phyloP scores from a whole-genome alignment of 2,329 filamentous ascomycete genomes.

The Verticillium isaacii region DNA sequence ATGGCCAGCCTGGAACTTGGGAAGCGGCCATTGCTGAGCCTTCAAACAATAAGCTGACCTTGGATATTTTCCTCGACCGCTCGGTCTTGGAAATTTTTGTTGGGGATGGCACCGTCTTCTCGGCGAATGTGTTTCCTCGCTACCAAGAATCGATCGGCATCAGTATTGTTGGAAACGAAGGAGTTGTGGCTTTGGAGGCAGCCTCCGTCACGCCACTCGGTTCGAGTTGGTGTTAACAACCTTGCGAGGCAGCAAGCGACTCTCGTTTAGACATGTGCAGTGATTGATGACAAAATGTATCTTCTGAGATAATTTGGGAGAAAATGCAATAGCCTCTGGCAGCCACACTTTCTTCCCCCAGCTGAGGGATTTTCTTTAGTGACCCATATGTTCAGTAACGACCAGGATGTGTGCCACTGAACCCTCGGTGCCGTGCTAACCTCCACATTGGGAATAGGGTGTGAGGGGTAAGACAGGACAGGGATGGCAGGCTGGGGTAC shows the following conservation, averaged over 20 bases:
- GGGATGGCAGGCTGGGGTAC: not conserved
- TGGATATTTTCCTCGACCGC: constrained; percentile 23
- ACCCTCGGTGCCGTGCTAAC: not conserved
- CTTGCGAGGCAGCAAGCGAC: not conserved
- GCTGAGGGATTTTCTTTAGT: not conserved
- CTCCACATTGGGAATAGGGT: not conserved
- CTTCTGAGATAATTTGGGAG: not conserved
- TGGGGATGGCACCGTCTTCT: constrained; percentile 21
- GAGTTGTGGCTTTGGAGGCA: constrained; percentile 5
- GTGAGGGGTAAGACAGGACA: not conserved
- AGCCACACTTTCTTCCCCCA: not conserved
- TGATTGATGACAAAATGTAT: not conserved
- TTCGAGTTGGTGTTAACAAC: constrained; percentile 13
- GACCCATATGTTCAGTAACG: not conserved
- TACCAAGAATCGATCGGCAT: constrained; percentile 21
- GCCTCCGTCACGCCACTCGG: constrained; percentile 12
- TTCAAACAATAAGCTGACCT: constrained; percentile 13
- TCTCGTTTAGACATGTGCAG: not conserved
- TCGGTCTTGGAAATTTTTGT: constrained; percentile 22
- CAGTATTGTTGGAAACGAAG: constrained; percentile 9
- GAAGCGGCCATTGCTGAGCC: constrained; percentile 14
- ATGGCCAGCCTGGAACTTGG: constrained; percentile 22
- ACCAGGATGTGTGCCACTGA: not conserved
- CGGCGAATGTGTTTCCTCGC: constrained; percentile 18
- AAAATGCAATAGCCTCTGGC: not conserved